These are phyloP conservation scores for Exserohilum rostratum DNA, from an alignment of 2,329 filamentous ascomycete genomes.

Conservation along the genomic window DNA sequence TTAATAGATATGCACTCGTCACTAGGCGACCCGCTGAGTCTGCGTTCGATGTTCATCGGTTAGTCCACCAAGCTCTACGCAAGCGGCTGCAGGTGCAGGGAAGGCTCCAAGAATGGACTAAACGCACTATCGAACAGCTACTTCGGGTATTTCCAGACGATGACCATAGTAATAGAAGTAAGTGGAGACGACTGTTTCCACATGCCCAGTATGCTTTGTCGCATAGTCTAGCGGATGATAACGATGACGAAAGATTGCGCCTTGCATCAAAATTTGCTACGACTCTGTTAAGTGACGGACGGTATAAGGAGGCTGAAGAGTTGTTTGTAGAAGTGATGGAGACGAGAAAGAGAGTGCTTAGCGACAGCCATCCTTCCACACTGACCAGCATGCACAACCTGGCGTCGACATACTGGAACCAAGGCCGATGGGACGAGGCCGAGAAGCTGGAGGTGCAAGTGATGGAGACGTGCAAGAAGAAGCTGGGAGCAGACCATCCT, in stretches of 20 bases:
- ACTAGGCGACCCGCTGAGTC: conserved; percentile 11
- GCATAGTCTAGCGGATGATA: background rate
- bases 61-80: conserved; percentile 18
- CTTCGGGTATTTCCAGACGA: background rate
- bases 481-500: background rate
- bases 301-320: background rate
- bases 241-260: background rate
- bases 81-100: conserved; percentile 12
- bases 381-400: background rate
- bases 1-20: conserved; percentile 15
- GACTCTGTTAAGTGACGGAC: background rate
- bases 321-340: background rate
- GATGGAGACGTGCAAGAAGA: background rate
- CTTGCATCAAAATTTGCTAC: background rate
- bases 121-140: conserved; percentile 14
- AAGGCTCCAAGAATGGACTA: conserved; percentile 9
- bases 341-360: background rate
- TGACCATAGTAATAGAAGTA: background rate
- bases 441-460: background rate
- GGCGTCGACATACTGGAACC: background rate
- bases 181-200: background rate
- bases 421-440: background rate
- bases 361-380: background rate
- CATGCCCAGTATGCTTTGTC: background rate
- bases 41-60: conserved; percentile 15